Conservation (phyloP, 306 rosid species). For the Begonia peltatifolia region DNA sequence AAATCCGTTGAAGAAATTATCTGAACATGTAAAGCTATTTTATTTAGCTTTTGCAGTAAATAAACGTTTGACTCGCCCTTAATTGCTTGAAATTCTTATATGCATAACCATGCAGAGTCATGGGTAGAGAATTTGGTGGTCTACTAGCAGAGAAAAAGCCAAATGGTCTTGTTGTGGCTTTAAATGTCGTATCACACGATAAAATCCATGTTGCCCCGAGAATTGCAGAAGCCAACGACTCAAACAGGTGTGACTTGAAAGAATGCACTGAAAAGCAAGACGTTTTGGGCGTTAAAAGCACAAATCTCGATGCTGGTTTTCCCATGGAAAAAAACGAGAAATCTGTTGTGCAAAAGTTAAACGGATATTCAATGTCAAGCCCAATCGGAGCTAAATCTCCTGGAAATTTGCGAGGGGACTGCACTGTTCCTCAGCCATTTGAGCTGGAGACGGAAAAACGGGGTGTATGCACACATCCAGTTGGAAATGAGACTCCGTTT, state of each 20-base stretch:
- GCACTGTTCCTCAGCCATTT: slow-evolving; percentile 43
- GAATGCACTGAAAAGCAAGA: slow-evolving; percentile 43
- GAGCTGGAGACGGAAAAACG: slow-evolving; percentile 48
- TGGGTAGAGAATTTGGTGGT: slow-evolving; percentile 84
- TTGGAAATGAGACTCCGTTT: slow-evolving; percentile 28
- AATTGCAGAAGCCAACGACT: slow-evolving; percentile 41
- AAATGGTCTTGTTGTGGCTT: slow-evolving; percentile 18
- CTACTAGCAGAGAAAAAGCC: slow-evolving; percentile 33
- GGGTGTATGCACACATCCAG: slow-evolving; percentile 23
- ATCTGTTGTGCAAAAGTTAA: slow-evolving; percentile 22
- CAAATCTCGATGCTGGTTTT: slow-evolving; percentile 22
- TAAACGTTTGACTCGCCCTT: not conserved
- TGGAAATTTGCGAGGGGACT: slow-evolving; percentile 29
- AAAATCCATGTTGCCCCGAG: slow-evolving; percentile 49
- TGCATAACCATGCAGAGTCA: slow-evolving; percentile 35
- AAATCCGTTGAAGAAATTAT: not conserved
- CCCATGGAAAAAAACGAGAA: slow-evolving; percentile 38
- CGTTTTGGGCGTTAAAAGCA: slow-evolving; percentile 35
- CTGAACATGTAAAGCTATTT: not conserved
- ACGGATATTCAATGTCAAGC: slow-evolving; percentile 23
- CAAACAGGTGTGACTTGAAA: slow-evolving; percentile 52
- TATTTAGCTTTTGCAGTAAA: not conserved
- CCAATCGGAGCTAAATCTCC: slow-evolving; percentile 31
- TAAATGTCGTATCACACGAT: slow-evolving; percentile 33
- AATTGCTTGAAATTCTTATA: no score